These are phyloP conservation scores for Talaromyces sp. DNA, from an alignment of 2,329 filamentous ascomycete genomes.

Conservation along the genomic window DNA sequence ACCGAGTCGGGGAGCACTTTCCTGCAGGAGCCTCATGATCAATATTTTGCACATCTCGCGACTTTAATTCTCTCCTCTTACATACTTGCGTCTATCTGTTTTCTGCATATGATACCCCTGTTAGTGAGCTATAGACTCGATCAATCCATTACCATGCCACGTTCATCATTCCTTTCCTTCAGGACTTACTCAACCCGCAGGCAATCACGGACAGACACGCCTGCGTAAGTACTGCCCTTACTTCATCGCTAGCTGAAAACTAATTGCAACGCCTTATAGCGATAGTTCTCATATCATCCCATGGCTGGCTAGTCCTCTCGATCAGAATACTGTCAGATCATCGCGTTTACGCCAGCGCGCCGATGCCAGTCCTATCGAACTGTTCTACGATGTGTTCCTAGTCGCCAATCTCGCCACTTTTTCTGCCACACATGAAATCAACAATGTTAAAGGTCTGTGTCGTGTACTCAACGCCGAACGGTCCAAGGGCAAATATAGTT, in stretches of 20 bases:
- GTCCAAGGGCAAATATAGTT: background rate
- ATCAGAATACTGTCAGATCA: conserved; percentile 23
- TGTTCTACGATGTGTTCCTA: conserved; percentile 61
- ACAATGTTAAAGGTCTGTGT: conserved; percentile 42
- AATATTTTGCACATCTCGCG: background rate
- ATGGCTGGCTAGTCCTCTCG: conserved; percentile 37
- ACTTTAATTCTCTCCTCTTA: background rate
- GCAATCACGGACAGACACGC: conserved; percentile 17
- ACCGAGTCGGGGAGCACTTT: background rate
- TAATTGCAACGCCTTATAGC: background rate
- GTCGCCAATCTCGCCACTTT: conserved; percentile 66
- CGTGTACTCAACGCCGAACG: background rate
- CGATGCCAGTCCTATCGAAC: conserved; percentile 55
- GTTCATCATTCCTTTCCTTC: conserved; percentile 31
- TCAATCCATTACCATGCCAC: conserved; percentile 27
- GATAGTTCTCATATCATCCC: conserved; percentile 19
- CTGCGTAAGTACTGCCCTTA: conserved; percentile 24
- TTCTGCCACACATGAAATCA: conserved; percentile 54
- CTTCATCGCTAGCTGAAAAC: background rate
- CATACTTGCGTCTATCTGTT: background rate
- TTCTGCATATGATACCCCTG: conserved; percentile 23
- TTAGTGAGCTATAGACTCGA: conserved; percentile 23
- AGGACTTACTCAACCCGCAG: conserved; percentile 27
- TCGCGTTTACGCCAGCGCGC: conserved; percentile 41
- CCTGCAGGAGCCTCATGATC: background rate